Evolutionary conservation across 805 yeast genomes (phyloP), one percentile per base, ranked within the genome.

Genomic region (Lachancea meyersii): DNA sequence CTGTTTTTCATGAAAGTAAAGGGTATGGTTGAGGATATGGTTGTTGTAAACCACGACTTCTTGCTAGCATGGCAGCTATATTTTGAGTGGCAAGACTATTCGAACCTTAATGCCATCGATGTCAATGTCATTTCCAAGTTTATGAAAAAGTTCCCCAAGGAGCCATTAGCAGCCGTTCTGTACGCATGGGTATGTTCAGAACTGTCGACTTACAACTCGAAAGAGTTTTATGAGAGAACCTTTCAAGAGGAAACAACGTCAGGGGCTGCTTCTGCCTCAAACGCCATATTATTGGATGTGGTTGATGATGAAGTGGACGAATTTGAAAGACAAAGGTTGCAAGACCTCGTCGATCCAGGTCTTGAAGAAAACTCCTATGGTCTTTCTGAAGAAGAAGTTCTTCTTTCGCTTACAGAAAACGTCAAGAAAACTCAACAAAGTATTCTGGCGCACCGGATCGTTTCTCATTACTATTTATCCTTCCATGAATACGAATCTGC

Each of bases 71-170:
- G 96, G 95, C 69, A 72, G 30, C 55, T 80, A 9, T 77, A 77
- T 53, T 75, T 87, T 44, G 93, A 88, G 49, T 83, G 91, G 82
- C 51, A 67, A 20, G 95, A 88, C 59, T 72, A 71, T 6, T 57
- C 57, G 5, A 63, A 69, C 3, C 58, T 87, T 4, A 61, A 67
- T 8, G 71, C 72, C 2, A 57, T 83, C 37, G 80, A 80, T 39
- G 54, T 68, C 14, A 61, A 60, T 8, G 57, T 70, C 4, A 49
- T 86, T 1, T 51, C 70, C n/a, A 70, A 64, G 27, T 86, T 76
- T 54, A 65, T 85, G 33, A 64, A 65, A 32, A 59, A 67, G 31
- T 87, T 84, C 61, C 79, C 76, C 4, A 63, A 59, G 18, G 79
- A 75, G 36, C 87, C 87, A 0, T 59, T 86, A 31, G 80, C 86